A percentile compares a stretch with the other conserved stretches of the same genome.
These are phyloP conservation scores for Penicillium cinerascens DNA, from an alignment of 495 filamentous ascomycete species.

Conservation along the genomic window DNA sequence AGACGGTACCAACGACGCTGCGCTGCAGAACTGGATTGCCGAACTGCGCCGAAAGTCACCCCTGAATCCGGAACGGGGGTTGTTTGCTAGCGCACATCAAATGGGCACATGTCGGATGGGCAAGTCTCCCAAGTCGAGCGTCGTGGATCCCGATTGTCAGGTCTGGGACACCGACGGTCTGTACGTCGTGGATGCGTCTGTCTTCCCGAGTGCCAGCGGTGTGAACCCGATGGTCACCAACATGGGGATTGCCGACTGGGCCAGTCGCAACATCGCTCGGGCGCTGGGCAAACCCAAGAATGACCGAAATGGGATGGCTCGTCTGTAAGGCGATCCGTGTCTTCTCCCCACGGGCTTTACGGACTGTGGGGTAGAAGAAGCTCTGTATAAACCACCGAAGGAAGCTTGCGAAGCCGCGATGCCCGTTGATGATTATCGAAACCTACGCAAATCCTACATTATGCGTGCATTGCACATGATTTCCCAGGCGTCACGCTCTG, in stretches of 20 bases:
- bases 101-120: conserved; percentile 92
- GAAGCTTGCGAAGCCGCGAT: neutral
- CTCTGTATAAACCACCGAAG: neutral
- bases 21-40: conserved; percentile 65
- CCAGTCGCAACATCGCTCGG: conserved; percentile 37
- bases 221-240: conserved; percentile 93
- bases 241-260: conserved; percentile 70
- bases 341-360: neutral
- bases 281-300: conserved; percentile 19
- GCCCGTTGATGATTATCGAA: neutral
- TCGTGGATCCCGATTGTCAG: conserved; percentile 69
- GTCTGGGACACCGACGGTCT: conserved; percentile 75
- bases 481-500: neutral
- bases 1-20: conserved; percentile 60
- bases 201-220: conserved; percentile 85
- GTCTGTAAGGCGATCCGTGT: conserved; percentile 11
- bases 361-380: neutral
- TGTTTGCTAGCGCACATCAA: conserved; percentile 74
- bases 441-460: neutral
- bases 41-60: conserved; percentile 55
- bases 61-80: conserved; percentile 38
- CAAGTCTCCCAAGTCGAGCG: conserved; percentile 51
- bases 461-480: neutral
- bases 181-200: conserved; percentile 81
- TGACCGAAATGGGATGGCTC: conserved; percentile 16